Base-by-base conservation (phyloP, 2,329 filamentous ascomycete species). In the Aspergillus tubingensis region DNA sequence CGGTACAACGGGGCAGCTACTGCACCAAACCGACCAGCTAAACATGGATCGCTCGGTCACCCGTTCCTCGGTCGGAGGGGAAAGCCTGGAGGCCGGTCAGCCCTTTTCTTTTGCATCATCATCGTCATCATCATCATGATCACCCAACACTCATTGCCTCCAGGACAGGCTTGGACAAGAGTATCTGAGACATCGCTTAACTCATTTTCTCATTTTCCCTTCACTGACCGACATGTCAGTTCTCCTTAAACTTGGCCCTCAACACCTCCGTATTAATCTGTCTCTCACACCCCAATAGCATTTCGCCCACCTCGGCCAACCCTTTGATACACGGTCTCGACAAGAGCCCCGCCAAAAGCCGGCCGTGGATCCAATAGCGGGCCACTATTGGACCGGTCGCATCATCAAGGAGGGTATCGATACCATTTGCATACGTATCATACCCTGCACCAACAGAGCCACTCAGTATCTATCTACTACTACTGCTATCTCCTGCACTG, bases 71-170 rank as follows among this genome's bases (percentile, higher is more conserved):
- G 62, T 62, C 57, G 57, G 55, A 57, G 52, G 25, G 47, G 47
- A 17, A 17, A 13, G 47, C 47, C 32, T 47, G 48, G 19, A 57
- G 47, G 32, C 54, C 19, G 27, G 59, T 56, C 56, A 27, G 17
- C 53, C 38, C 39, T 39, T 59, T 39, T 59, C 54, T 62, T 61
- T 62, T 64, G 57, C 61, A 65, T 60, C 64, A 62, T 56, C 47
- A 59, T 60, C 57, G 59, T 62, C 61, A 63, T 54, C 23, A 50
- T n/a, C 6, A 38, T 19, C 6, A 30, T 43, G 30, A 41, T 36
- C 55, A 17, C 19, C 44, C 25, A 27, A 51, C 36, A 21, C 5
- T 7, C 19, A 53, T 53, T 21, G 36, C 25, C 25, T 27, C 7
- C 53, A 17, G 27, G 17, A 13, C 30, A 43, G n/a, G 10, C 39